Evolutionary conservation across 2,329 filamentous ascomycete genomes (phyloP), one percentile per base, ranked within the genome.

Genomic region (Nothopassalora personata): DNA sequence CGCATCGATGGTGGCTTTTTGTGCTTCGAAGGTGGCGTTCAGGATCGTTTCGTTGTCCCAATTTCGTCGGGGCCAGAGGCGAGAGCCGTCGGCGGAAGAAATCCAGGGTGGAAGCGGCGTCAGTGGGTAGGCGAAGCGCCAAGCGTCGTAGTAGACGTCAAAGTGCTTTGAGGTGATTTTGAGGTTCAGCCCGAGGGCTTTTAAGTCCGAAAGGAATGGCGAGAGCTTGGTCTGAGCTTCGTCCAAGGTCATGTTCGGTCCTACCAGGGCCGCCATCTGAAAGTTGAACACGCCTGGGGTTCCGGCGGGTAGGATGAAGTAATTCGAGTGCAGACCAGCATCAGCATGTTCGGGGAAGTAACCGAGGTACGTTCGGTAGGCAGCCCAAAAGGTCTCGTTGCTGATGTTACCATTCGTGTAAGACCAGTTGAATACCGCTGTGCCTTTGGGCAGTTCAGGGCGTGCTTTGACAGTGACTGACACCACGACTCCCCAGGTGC

Each of bases 401-500:
- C n/a, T 18, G 43, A 46, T 46, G 19, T 46, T 46, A 3, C n/a
- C 43, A 23, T 46, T 46, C n/a, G n/a, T 46, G 43, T 46, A 46
- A n/a, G 43, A 18, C n/a, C 15, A 46, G 43, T 5, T 46, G n/a
- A 46, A 23, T 9, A n/a, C 19, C 19, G 43, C 19, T n/a, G 19
- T 46, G n/a, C 43, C 43, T 46, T 46, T 46, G n/a, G 43, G 19
- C 2, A 46, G 43, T 23, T 46, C 10, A 18, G 43, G 43, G n/a
- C 9, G n/a, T 46, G 43, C 43, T 46, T 46, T 46, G 43, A 46
- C 19, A n/a, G 43, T 46, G 43, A 23, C 43, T 18, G 43, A 46
- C 8, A 46, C 43, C 15, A 46, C 43, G n/a, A 68, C 64, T 11
- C 64, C 66, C 47, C 63, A 64, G 2, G 64, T 63, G 18, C 18